Evolutionary conservation across 1,284 basidiomycete genomes (phyloP).

Genomic region (Sporisorium reilianum): DNA sequence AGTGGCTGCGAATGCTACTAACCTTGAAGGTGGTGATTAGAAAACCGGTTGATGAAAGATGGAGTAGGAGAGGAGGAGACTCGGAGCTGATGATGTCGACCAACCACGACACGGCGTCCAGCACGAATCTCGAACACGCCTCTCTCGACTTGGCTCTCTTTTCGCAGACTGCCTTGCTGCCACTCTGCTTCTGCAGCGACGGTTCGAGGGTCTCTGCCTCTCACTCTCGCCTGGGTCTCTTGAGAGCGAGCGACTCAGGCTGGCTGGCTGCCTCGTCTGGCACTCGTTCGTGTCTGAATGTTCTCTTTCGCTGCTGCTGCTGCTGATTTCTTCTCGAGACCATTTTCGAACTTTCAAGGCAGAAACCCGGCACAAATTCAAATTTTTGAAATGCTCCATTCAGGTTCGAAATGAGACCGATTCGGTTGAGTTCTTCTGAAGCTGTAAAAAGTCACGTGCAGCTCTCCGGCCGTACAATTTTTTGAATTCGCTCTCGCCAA

Average conservation of each 20-base stretch:
- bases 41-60: conserved; percentile 51
- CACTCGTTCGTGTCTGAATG: neutral
- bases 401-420: neutral
- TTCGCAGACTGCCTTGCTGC: neutral
- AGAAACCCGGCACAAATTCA: conserved; percentile 19
- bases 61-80: conserved; percentile 27
- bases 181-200: neutral
- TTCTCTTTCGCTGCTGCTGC: conserved; percentile 8
- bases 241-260: neutral
- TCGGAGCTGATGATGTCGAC: conserved; percentile 8
- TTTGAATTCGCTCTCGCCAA: neutral
- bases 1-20: conserved; percentile 31
- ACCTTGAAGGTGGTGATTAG: conserved; percentile 46
- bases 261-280: neutral
- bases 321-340: neutral
- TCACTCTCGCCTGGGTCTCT: neutral
- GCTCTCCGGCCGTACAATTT: neutral
- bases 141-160: neutral
- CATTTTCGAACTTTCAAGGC: neutral
- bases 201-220: no score
- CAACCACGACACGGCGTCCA: conserved; percentile 10
- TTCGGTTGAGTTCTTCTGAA: neutral
- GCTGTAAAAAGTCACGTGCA: neutral
- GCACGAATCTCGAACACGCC: neutral
- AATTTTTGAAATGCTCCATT: neutral